phyloP scores from a whole-genome alignment of 768 basidiomycete species.

The Hemileccinum rubropunctum region DNA sequence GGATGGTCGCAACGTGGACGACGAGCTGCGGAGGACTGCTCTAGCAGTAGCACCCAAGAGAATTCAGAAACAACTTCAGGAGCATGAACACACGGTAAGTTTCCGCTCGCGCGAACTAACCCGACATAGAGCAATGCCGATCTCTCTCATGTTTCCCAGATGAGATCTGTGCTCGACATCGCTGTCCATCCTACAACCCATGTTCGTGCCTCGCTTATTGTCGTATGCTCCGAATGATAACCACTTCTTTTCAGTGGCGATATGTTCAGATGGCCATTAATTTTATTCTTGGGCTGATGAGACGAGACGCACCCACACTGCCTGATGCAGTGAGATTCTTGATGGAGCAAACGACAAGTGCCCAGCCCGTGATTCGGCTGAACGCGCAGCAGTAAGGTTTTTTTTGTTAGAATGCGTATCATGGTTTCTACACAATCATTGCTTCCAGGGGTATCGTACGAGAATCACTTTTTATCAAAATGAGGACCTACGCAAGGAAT shows the following conservation, averaged over 20 bases:
- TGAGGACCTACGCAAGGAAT: conserved; percentile 66
- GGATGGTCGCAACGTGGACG: conserved; percentile 40
- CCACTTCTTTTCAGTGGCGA: conserved; percentile 57
- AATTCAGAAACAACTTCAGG: conserved; percentile 40
- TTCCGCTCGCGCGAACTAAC: not conserved
- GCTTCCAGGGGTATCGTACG: conserved; percentile 59
- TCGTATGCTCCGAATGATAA: conserved; percentile 6
- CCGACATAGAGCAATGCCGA: not conserved
- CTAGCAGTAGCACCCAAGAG: conserved; percentile 42
- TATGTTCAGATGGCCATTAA: conserved; percentile 71
- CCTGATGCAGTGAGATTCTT: conserved; percentile 61
- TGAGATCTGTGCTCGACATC: conserved; percentile 57
- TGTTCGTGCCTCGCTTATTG: conserved; percentile 41
- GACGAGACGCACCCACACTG: conserved; percentile 56
- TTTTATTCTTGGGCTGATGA: conserved; percentile 59
- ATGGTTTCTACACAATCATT: conserved; percentile 1
- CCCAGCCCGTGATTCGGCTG: conserved; percentile 66
- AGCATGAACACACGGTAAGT: conserved; percentile 51
- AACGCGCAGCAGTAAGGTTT: conserved; percentile 58
- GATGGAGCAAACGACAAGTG: conserved; percentile 62
- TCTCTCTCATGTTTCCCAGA: conserved; percentile 35
- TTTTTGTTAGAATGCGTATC: not conserved
- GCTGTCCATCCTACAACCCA: conserved; percentile 65
- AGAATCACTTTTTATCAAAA: conserved; percentile 66
- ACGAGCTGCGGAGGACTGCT: conserved; percentile 43